Evolutionary conservation across 106 monocot genomes (phyloP).

Genomic region (Phalaenopsis aphrodite): DNA sequence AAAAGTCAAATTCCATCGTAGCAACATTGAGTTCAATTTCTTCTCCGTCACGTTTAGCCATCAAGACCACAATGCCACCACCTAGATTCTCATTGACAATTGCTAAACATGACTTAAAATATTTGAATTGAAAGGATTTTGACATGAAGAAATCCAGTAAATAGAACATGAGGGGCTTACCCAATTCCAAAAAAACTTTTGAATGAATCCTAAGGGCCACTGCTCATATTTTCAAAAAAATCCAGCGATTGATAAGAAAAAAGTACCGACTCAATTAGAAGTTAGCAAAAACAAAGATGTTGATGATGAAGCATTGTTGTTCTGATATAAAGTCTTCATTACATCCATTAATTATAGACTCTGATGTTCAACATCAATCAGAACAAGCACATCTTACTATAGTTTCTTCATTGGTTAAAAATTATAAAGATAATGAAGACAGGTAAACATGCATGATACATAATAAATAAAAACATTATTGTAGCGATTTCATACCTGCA

Average conservation of each 20-base stretch:
- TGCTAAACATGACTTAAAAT: neutral
- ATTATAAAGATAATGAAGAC: neutral
- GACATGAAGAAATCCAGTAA: too few species aligned
- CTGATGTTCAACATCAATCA: neutral
- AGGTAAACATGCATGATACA: neutral
- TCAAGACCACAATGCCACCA: slow-evolving; percentile 54
- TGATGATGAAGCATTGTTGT: neutral
- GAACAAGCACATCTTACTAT: neutral
- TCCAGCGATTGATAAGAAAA: too few species aligned
- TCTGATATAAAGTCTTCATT: neutral
- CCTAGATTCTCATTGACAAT: slow-evolving; percentile 67
- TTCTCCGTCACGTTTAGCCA: slow-evolving; percentile 72
- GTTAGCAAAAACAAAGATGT: neutral
- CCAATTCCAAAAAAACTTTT: too few species aligned
- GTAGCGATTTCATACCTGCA: too few species aligned
- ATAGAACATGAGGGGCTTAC: too few species aligned
- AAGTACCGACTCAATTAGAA: too few species aligned
- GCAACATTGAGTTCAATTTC: slow-evolving; percentile 70
- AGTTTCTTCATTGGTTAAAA: neutral
- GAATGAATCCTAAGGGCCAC: too few species aligned
- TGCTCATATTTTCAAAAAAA: too few species aligned
- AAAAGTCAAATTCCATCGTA: slow-evolving; percentile 71
- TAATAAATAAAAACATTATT: too few species aligned
- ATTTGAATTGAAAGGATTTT: neutral
- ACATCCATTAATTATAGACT: neutral